Evolutionary conservation across 192 early-diverging fungal species (phyloP), one percentile per base, ranked within the genome.

Genomic region (Globomyces pollinis-pini): DNA sequence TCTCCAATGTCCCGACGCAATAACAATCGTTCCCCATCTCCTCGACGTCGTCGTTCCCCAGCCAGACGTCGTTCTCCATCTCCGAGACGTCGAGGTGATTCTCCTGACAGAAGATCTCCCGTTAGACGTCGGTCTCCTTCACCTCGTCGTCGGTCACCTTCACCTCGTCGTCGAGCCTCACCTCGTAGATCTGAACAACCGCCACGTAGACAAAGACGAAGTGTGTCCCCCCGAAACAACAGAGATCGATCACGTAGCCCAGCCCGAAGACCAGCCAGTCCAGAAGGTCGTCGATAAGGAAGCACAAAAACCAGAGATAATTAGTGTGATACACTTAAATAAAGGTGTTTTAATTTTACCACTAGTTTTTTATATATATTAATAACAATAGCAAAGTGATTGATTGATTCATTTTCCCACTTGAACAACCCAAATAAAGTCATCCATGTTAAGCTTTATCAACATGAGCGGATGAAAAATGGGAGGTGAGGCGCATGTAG

Each of bases 21-120:
- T n/a, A n/a, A n/a, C n/a, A n/a, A n/a, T n/a, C 44, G 44, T 15
- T 47, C 44, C 23, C 44, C 23, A 7, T 47, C 44, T 5, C 44
- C 44, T 15, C 8, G 23, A 9, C 44, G 44, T n/a, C 23, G 44
- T 28, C 44, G 44, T 15, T 47, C 44, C n/a, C 44, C 44, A 12
- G 23, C 44, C 23, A 47, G 44, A 47, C 13, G 41, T 18, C 23
- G 44, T 1, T 47, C 44, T 1, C 8, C 28, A 15, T 47, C 44
- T 2, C 44, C 44, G 23, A 26, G 28, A 26, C 3, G 44, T 8
- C n/a, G n/a, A n/a, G n/a, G n/a, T n/a, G n/a, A n/a, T n/a, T n/a
- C n/a, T n/a, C n/a, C n/a, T n/a, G 44, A 47, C 23, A 47, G 44
- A 42, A 42, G 41, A 26, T 4, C 44, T 47, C n/a, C n/a, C n/a